Conservation (phyloP, 139 green algal genomes). For the Picochlorum costavermella region DNA sequence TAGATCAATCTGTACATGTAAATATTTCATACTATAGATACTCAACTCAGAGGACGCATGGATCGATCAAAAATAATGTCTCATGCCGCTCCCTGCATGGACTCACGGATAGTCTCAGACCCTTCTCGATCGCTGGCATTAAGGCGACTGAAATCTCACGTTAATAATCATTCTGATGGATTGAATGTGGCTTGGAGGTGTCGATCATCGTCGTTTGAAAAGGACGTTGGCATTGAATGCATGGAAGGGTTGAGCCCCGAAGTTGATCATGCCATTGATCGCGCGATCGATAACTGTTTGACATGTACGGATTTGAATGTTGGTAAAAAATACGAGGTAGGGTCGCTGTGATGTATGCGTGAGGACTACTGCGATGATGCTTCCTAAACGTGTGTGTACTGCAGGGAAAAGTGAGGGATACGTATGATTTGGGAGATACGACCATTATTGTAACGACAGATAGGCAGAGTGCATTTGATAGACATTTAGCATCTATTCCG, state of each 20-base stretch:
- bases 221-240: constrained; percentile 17
- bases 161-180: too few species aligned
- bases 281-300: constrained; percentile 40
- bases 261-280: constrained; percentile 50
- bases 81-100: too few species aligned
- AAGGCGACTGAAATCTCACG: too few species aligned
- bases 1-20: too few species aligned
- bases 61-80: too few species aligned
- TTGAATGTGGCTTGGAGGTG: too few species aligned
- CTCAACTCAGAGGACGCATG: too few species aligned
- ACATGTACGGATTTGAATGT: constrained; percentile 45
- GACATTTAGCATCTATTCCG: constrained; percentile 80
- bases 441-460: constrained; percentile 95
- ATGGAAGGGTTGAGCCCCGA: constrained; percentile 28
- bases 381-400: background rate
- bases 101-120: too few species aligned
- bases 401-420: constrained; percentile 94
- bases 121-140: background rate
- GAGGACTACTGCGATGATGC: background rate
- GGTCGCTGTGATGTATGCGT: background rate
- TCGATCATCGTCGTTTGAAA: background rate
- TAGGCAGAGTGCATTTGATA: constrained; percentile 92
- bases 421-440: constrained; percentile 81
- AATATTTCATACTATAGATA: too few species aligned
- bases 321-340: constrained; percentile 27